phyloP scores from a whole-genome alignment of 2,329 filamentous ascomycete genomes.

The Magnaporthiopsis incrustans region DNA sequence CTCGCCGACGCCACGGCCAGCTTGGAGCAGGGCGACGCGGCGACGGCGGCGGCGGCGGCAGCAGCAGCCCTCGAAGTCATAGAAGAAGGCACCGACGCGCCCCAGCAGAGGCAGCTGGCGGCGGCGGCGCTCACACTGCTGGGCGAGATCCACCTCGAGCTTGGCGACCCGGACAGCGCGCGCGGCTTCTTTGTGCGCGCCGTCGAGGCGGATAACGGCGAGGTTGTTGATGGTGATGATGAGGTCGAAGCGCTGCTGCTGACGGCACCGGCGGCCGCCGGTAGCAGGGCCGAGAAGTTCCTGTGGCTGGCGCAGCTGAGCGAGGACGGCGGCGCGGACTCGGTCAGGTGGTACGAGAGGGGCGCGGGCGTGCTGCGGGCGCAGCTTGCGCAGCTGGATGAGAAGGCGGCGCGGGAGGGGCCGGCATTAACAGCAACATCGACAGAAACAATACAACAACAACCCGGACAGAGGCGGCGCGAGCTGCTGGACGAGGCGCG shows the following conservation, averaged over 20 bases:
- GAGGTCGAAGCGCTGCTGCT: slow-evolving; percentile 1
- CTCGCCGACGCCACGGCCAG: slow-evolving; percentile 23
- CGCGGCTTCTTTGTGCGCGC: slow-evolving; percentile 65
- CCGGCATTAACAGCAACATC: slow-evolving; percentile 13
- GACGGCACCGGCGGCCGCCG: slow-evolving; percentile 45
- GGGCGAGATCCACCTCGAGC: slow-evolving; percentile 73
- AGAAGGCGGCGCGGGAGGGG: slow-evolving; percentile 17
- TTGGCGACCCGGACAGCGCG: slow-evolving; percentile 73
- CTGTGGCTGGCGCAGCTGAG: slow-evolving; percentile 88
- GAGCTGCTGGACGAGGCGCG: slow-evolving; percentile 30
- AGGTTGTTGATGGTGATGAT: slow-evolving; percentile 52
- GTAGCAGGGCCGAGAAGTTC: slow-evolving; percentile 82
- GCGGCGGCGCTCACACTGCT: slow-evolving; percentile 60
- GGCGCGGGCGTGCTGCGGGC: slow-evolving; percentile 65
- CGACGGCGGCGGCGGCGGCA: slow-evolving; percentile 24
- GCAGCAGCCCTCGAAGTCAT: slow-evolving; percentile 34
- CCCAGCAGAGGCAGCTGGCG: background rate
- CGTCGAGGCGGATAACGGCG: slow-evolving; percentile 55
- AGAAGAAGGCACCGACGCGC: slow-evolving; percentile 22
- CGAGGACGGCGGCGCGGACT: slow-evolving; percentile 58
- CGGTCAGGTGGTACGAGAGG: slow-evolving; percentile 58
- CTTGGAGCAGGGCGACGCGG: slow-evolving; percentile 26
- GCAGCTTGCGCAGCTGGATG: slow-evolving; percentile 59
- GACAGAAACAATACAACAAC: background rate
- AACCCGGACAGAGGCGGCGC: slow-evolving; percentile 14